Base-by-base conservation (phyloP, 2,329 filamentous ascomycete genomes). In the Cladosporium colombiae region DNA sequence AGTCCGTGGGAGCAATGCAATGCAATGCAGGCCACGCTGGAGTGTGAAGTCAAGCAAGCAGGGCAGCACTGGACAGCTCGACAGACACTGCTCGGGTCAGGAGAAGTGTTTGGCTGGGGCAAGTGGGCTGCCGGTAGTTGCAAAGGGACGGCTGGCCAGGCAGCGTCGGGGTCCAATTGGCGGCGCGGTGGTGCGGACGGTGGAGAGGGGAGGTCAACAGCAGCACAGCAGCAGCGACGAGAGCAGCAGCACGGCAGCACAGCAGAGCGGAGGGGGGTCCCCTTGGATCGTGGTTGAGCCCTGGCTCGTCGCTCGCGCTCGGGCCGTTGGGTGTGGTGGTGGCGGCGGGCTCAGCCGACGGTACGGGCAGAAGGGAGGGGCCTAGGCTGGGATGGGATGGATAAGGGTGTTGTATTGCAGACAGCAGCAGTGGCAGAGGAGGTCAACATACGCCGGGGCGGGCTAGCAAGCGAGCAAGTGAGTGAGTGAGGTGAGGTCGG, bases 161-260 rank as follows among this genome's bases (percentile, higher is more conserved):
- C 61, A 35, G 50, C 50, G 50, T 35, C 25, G 31, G 50, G 50
- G 49, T 63, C 61, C 61, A 56, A 56, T 63, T 63, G 61, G 50
- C 61, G 61, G 50, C 61, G 49, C 33, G 50, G 61, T 63, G 61
- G 40, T 63, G 49, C 31, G 31, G 33, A 50, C 55, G 61, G 60
- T 23, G 55, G 55, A 33, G 31, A 55, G 52, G 52, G 52, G 52
- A 55, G 52, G 52, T 55, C 52, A 55, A 55, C 52, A 33, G n/a
- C 33, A 35, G 33, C 33, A 35, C 33, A 35, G 33, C 52, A 55
- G 52, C 49, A 27, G 21, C 16, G 49, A 25, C n/a, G 44, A 21
- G 23, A 25, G 13, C 14, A 29, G 27, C 25, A 53, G 50, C 27
- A 35, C 33, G 8, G 29, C 49, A 25, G 21, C 16, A 53, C 23